Base-by-base conservation (phyloP, 2,329 filamentous ascomycete species). In the Alternaria atra region DNA sequence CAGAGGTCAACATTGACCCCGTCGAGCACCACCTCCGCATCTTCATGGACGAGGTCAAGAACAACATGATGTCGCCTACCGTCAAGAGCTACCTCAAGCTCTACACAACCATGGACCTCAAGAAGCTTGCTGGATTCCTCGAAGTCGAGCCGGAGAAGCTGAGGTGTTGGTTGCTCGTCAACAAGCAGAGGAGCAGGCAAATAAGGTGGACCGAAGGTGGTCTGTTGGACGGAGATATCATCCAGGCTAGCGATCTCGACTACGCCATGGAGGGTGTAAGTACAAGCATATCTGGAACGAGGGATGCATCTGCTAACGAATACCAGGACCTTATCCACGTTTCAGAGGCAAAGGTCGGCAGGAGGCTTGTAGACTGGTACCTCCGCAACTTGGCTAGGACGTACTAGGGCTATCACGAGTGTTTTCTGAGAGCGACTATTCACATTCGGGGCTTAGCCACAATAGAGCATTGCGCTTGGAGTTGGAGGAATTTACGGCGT, bases 21-120 rank as follows among this genome's bases (percentile, higher is more conserved):
- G 89, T 97, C 69, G 94, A 99, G 84, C 95, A 99, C 86, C 94
- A 99, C 83, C 89, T 97, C 68, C 86, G 91, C 74, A 91, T 99
- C 83, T 99, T 99, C 86, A 98, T 99, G 94, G 94, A 97, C 73
- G 95, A 99, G 85, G 94, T 99, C 81, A 97, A 97, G 89, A 97
- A 93, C 83, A 98, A 97, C 83, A 95, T 99, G 88, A 97, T 89
- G 89, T 94, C 92, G 80, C 95, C 95, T 44, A 97, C 94, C 46
- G 91, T 99, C 80, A 97, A 97, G 86, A 97, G 94, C 65, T 99
- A 99, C 85, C 89, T 99, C 71, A 95, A 97, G 80, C 91, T 99
- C 58, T 99, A 99, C 89, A 98, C 95, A 46, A 99, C 95, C 71
- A 98, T 99, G 94, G 95, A 99, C 76, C 86, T 99, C 66, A 95